Evolutionary conservation across 176 grass and related monocot genomes (phyloP).

Genomic region (Eleusine coracana): DNA sequence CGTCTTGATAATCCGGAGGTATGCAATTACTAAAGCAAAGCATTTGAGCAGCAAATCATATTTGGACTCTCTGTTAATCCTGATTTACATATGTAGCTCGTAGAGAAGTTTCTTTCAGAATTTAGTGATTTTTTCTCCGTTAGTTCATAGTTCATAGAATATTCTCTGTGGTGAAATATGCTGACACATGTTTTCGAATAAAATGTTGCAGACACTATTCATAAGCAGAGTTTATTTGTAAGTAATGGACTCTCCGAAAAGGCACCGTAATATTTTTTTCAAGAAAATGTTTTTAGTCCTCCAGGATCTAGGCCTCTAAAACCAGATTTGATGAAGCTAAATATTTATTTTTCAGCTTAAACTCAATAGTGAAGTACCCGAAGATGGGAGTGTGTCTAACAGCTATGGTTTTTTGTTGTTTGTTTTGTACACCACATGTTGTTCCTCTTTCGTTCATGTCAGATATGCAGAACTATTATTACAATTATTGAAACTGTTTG

Average conservation of each 20-base stretch:
- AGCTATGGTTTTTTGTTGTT: background rate
- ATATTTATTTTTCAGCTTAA: background rate
- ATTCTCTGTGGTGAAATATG: background rate
- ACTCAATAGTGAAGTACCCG: background rate
- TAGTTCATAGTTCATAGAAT: conserved; percentile 9
- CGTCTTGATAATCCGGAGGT: conserved; percentile 91
- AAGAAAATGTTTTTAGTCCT: background rate
- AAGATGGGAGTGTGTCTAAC: background rate
- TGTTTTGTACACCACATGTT: background rate
- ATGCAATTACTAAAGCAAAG: conserved; percentile 32
- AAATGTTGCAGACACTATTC: background rate
- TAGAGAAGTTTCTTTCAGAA: background rate
- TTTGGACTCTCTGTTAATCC: conserved; percentile 23
- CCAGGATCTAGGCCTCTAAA: background rate
- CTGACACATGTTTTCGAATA: background rate
- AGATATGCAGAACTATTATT: background rate
- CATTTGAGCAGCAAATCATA: conserved; percentile 26
- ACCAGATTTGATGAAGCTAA: background rate
- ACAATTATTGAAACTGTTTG: background rate
- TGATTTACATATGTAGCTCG: conserved; percentile 4
- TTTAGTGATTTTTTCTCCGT: conserved; percentile 23
- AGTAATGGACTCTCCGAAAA: background rate
- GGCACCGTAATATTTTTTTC: background rate
- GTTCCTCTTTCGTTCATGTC: too few species aligned
- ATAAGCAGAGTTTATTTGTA: background rate